Evolutionary conservation across 352 stramenopile species (phyloP), one percentile per base, ranked within the genome.

Genomic region (Phytophthora hybrid): DNA sequence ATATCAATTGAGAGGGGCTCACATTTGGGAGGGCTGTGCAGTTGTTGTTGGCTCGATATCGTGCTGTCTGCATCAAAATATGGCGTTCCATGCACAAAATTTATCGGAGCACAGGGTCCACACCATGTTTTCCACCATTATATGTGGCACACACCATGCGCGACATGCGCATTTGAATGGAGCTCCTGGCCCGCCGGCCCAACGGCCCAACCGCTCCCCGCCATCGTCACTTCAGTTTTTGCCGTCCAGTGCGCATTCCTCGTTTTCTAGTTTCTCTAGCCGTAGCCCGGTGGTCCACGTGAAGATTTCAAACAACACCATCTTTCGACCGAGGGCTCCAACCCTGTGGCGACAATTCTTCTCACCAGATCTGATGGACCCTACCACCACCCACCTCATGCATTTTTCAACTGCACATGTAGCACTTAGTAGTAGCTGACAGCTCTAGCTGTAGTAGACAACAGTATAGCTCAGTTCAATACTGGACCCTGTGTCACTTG

Each of bases 251-350:
- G 41, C 41, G 16, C 41, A 51, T 1, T 8, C 18, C 14, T 18
- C 41, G 1, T 18, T 14, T 18, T 44, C 37, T 1, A 18, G 9
- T 4, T 44, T n/a, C 16, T 47, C 10, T 47, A 13, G 4, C 8
- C 3, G 0, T 32, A 53, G 1, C 13, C 26, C 1, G 31, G 72
- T 71, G 71, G 76, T 79, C 71, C 72, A 71, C 4, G 23, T 71
- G 72, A 79, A 67, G 76, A 77, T 58, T 71, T 60, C 37, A 77
- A 78, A 77, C 49, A 82, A 79, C 72, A 82, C 76, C 72, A 80
- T 82, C 76, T 82, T 82, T 82, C 68, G 72, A 80, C 76, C 72
- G 76, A 82, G 76, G 72, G 69, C 54, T 82, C 72, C 76, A 74
- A 73, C 69, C 75, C 76, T 51, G 56, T 82, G 76, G 76, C 72